Base-by-base conservation (phyloP, 106 monocot genomes). In the Iris macrosiphon region DNA sequence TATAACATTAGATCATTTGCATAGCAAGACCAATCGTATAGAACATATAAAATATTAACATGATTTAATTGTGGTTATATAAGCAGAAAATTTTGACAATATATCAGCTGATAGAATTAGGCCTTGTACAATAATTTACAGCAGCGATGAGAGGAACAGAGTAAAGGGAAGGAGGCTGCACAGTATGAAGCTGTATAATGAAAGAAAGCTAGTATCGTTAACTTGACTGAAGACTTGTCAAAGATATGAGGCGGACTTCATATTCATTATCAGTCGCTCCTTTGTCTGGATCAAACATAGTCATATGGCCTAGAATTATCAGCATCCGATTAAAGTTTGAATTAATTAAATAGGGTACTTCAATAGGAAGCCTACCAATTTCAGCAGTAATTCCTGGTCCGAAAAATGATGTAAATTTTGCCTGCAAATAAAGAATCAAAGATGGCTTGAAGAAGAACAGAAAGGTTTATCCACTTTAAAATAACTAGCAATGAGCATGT, bases 341-440 rank as follows among this genome's bases (percentile, higher is more conserved):
- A 33, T 45, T 12, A n/a, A n/a, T 32, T 59, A 20, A 32, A 19
- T 32, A 6, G 10, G 31, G 6, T 43, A 3, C 20, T 21, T 37
- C 16, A 21, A 31, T 20, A n/a, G 6, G 1, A 34, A 46, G 18
- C 47, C 22, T 48, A 94, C 93, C 72, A 42, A 88, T 72, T 70
- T 94, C 88, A 53, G 88, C 75, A 24, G 67, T 76, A 51, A 94
- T 81, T 49, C 84, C 93, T 23, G 93, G 93, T 26, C 88, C 93
- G 62, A 94, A 94, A 61, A 94, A 94, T 25, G 93, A 94, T 12
- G 80, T 49, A 45, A 94, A 94, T 68, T 94, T 94, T 26, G 79
- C 84, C 88, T 94, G 51, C 29, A 74, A 48, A 54, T 46, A 27
- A 41, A 59, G 27, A 63, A 28, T 0, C 31, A 37, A 53, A 50